Evolutionary conservation across 228 moss, liverwort and hornwort species (phyloP), one percentile per base, ranked within the genome.

Genomic region (Sphagnum fallax): DNA sequence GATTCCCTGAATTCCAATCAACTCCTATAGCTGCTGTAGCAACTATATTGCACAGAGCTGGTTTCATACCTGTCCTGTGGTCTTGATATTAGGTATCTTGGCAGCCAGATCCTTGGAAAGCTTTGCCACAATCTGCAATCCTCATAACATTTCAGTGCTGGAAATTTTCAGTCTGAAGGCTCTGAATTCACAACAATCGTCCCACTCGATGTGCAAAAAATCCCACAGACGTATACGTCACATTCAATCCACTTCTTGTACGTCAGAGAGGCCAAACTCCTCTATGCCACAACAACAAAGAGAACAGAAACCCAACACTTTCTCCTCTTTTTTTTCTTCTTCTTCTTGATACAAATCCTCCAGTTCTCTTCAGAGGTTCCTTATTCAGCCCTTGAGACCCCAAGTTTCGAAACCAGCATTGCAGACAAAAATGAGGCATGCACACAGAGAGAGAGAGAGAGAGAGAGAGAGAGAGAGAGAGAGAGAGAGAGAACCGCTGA

Each of bases 51-150:
- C 32, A 32, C 32, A 32, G 32, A 32, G 32, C 32, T 32, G 53
- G 18, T 6, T 48, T 67, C 62, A 77, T 73, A 92, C 94, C 88
- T 89, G 86, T 63, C 95, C 92, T 7, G 92, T 92, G 67, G 80
- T 81, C 75, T 83, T 89, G 53, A 92, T 76, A 61, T 72, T 89
- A 5, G 90, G 80, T 32, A 87, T 67, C 73, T 88, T 90, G 16
- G 81, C 74, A 48, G 82, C 74, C 61, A 92, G 72, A 70, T 90
- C 89, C 81, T 87, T 90, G 47, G 92, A 89, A 80, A 92, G 74
- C 77, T 90, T 88, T 13, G 92, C 79, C 65, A 92, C 81, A 74
- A 76, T 65, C 91, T 94, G 83, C 16, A 51, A 67, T 10, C 4
- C 14, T 58, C 63, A 65, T 16, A 11, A 0, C 12, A 49, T 14